Evolutionary conservation across 75 land plant species (phyloP).

Genomic region (Sequoia sempervirens): DNA sequence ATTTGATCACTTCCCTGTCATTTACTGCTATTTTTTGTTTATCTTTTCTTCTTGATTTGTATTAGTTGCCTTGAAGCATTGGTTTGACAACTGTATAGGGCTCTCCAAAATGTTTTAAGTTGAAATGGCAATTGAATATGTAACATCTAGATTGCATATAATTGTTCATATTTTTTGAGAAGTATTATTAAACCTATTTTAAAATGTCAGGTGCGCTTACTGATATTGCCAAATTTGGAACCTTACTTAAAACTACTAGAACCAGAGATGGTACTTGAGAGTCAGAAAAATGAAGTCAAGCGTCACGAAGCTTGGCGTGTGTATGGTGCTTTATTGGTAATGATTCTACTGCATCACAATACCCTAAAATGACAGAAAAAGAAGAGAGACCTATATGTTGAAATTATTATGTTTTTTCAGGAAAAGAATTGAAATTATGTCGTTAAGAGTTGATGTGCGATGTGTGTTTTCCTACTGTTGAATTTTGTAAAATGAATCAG

Average conservation of each 20-base stretch:
- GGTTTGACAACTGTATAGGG: neutral
- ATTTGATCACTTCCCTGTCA: constrained; percentile 10
- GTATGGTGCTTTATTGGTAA: constrained; percentile 88
- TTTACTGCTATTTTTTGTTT: neutral
- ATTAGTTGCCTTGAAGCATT: neutral
- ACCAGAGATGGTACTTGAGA: constrained; percentile 84
- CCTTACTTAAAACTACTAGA: constrained; percentile 65
- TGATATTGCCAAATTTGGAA: constrained; percentile 89
- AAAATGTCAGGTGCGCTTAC: constrained; percentile 56
- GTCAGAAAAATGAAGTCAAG: constrained; percentile 77
- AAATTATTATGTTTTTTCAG: neutral
- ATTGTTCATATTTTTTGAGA: constrained; percentile 8
- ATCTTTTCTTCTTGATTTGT: neutral
- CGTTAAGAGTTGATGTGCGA: neutral
- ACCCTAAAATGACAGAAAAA: neutral
- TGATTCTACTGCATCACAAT: constrained; percentile 1
- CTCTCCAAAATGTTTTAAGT: neutral
- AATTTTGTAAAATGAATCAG: neutral
- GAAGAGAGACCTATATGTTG: neutral
- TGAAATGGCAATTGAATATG: neutral
- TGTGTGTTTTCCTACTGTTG: neutral
- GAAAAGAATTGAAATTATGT: neutral
- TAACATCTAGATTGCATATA: neutral
- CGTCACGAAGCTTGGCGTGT: constrained; percentile 88
- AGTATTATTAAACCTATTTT: neutral